Conservation (phyloP, 208 protist genomes). For the Zelonia costaricensis region DNA sequence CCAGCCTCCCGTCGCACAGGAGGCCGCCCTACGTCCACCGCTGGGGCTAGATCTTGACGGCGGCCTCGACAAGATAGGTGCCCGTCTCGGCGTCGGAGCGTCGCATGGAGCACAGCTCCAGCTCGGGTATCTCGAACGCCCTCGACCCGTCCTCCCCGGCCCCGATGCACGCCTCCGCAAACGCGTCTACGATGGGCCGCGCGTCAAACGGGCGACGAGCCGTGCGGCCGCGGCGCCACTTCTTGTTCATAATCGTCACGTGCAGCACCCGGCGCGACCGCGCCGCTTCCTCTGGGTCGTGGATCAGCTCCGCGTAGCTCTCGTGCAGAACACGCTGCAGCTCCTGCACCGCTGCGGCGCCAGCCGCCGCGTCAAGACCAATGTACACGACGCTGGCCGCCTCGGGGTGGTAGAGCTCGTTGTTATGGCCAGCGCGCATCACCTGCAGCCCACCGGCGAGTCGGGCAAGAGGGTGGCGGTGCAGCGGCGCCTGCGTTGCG, state of each 20-base stretch:
- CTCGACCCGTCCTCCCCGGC: conserved; percentile 21
- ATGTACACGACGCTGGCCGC: conserved; percentile 80
- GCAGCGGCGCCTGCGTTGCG: background rate
- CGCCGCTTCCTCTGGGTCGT: conserved; percentile 35
- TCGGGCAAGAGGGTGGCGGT: conserved; percentile 25
- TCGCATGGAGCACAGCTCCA: conserved; percentile 40
- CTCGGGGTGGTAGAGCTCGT: conserved; percentile 23
- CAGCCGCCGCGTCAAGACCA: conserved; percentile 44
- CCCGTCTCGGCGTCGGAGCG: conserved; percentile 21
- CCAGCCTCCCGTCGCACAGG: too few relatives aligned
- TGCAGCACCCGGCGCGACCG: conserved; percentile 46
- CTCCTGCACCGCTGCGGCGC: conserved; percentile 22
- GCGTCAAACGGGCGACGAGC: conserved; percentile 40
- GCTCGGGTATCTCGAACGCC: conserved; percentile 21
- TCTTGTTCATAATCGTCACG: conserved; percentile 82
- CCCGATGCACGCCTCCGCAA: conserved; percentile 17
- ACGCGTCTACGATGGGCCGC: conserved; percentile 31
- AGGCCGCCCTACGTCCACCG: too few relatives aligned
- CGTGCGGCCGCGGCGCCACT: conserved; percentile 45
- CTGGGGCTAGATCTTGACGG: conserved; percentile 25
- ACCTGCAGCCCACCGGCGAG: conserved; percentile 54
- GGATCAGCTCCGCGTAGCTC: conserved; percentile 61
- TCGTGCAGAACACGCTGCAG: conserved; percentile 53
- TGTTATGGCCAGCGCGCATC: conserved; percentile 34
- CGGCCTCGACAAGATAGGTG: conserved; percentile 33